These are phyloP conservation scores for Sporothrix mexicana DNA, from an alignment of 2,329 filamentous ascomycete species.

Conservation along the genomic window DNA sequence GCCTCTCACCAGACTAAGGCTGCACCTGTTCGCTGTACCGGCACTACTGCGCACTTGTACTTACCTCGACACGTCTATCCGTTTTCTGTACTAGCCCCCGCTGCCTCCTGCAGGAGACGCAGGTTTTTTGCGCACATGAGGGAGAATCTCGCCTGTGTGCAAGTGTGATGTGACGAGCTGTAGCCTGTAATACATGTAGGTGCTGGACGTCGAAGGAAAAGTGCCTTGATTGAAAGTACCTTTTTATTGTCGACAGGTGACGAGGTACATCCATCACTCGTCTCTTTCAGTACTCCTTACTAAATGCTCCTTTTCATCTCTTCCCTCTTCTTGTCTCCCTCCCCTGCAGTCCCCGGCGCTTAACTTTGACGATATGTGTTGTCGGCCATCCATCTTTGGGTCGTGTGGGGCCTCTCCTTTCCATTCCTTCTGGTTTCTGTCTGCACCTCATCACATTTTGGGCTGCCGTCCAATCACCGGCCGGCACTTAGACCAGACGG, in stretches of 20 bases:
- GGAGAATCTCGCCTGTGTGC: not conserved
- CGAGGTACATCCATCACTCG: not conserved
- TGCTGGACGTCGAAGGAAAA: no score
- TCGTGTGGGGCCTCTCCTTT: slow-evolving; percentile 5
- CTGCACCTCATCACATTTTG: slow-evolving; percentile 19
- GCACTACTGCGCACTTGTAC: not conserved
- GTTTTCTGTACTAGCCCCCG: not conserved
- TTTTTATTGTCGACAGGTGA: no score
- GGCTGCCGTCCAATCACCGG: slow-evolving; percentile 24
- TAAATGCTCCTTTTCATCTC: not conserved
- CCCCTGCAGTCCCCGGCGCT: slow-evolving; percentile 12
- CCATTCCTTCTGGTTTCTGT: not conserved
- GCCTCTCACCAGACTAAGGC: not conserved
- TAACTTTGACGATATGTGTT: slow-evolving; percentile 1
- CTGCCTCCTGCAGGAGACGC: slow-evolving; percentile 18
- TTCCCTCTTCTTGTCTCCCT: not conserved
- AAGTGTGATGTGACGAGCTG: not conserved
- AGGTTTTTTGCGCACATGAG: slow-evolving; percentile 23
- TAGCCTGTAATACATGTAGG: no score
- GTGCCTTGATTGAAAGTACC: not conserved
- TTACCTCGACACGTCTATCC: not conserved
- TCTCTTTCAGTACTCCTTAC: not conserved
- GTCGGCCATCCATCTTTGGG: not conserved
- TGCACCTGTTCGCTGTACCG: slow-evolving; percentile 7
- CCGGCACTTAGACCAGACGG: slow-evolving; percentile 21